phyloP scores from a whole-genome alignment of 805 yeast genomes.

The Candida easanensis region DNA sequence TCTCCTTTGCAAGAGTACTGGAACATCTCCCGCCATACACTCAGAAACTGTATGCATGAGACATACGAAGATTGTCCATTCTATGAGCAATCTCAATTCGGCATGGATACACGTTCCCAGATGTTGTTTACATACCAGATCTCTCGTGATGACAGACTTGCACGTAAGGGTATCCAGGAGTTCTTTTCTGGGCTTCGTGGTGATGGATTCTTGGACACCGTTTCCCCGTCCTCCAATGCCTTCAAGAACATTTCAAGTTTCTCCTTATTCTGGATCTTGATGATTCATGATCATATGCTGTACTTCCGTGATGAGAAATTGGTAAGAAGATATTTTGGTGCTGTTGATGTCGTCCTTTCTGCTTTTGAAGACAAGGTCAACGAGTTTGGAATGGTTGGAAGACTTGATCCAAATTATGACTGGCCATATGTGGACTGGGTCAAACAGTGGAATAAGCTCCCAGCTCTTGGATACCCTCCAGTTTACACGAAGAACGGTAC shows the following conservation, averaged over 20 bases:
- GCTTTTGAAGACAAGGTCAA: background rate
- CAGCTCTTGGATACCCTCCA: conserved; percentile 1
- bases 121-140: conserved; percentile 1
- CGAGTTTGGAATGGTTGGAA: conserved; percentile 1
- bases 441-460: background rate
- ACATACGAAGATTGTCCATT: conserved; percentile 3
- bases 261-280: conserved; percentile 1
- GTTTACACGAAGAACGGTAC: conserved; percentile 1
- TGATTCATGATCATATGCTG: conserved; percentile 2
- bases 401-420: background rate
- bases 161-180: conserved; percentile 1
- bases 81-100: conserved; percentile 1
- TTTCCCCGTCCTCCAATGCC: background rate
- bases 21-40: conserved; percentile 1
- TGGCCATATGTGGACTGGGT: conserved; percentile 4
- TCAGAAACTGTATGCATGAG: conserved; percentile 3
- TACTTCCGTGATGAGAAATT: conserved; percentile 1
- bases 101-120: conserved; percentile 1
- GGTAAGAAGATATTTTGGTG: conserved; percentile 1
- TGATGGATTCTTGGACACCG: conserved; percentile 2
- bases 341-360: background rate
- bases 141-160: conserved; percentile 1
- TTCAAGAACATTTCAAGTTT: conserved; percentile 1
- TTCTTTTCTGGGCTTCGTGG: background rate
- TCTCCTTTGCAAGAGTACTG: background rate